Evolutionary conservation across 2,329 filamentous ascomycete genomes (phyloP).

Genomic region (Rutstroemia sp.): DNA sequence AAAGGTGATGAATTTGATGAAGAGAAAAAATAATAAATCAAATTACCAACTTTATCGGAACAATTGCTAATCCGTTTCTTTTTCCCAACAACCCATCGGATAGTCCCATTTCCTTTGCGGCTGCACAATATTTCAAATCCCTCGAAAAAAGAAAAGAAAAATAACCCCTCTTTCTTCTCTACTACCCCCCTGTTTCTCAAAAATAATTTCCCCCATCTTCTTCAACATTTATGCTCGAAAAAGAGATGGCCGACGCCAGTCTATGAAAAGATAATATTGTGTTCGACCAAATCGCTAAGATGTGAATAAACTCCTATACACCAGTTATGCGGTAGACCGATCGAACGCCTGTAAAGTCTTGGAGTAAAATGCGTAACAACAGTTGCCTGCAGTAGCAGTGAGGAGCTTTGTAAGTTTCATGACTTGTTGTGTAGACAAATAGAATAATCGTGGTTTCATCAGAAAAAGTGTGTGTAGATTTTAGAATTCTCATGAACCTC

Average conservation of each 20-base stretch:
- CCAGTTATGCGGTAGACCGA: slow-evolving; percentile 27
- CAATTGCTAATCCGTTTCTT: slow-evolving; percentile 7
- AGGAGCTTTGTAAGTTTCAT: slow-evolving; percentile 9
- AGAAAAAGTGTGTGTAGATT: slow-evolving; percentile 99
- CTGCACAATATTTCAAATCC: slow-evolving; percentile 23
- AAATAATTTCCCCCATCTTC: slow-evolving; percentile 10
- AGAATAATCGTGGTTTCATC: slow-evolving; percentile 40
- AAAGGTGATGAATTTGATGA: too few species aligned
- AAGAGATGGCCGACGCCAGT: slow-evolving; percentile 27
- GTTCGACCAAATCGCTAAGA: slow-evolving; percentile 30
- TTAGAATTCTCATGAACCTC: slow-evolving; percentile 98
- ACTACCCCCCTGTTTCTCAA: slow-evolving; percentile 8
- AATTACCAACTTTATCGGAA: slow-evolving; percentile 15
- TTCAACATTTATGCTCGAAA: slow-evolving; percentile 19
- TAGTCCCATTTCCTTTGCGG: slow-evolving; percentile 14
- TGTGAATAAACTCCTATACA: slow-evolving; percentile 29
- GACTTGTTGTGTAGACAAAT: slow-evolving; percentile 9
- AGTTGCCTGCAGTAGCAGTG: slow-evolving; percentile 21
- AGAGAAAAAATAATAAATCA: slow-evolving; percentile 11
- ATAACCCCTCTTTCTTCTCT: neutral
- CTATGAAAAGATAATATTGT: slow-evolving; percentile 27
- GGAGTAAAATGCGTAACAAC: slow-evolving; percentile 22
- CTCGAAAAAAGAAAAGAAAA: neutral
- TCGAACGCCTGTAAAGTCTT: slow-evolving; percentile 25
- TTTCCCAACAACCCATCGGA: slow-evolving; percentile 10